These are phyloP conservation scores for Chrysoporthe puriensis DNA, from an alignment of 2,329 filamentous ascomycete species.

Conservation along the genomic window DNA sequence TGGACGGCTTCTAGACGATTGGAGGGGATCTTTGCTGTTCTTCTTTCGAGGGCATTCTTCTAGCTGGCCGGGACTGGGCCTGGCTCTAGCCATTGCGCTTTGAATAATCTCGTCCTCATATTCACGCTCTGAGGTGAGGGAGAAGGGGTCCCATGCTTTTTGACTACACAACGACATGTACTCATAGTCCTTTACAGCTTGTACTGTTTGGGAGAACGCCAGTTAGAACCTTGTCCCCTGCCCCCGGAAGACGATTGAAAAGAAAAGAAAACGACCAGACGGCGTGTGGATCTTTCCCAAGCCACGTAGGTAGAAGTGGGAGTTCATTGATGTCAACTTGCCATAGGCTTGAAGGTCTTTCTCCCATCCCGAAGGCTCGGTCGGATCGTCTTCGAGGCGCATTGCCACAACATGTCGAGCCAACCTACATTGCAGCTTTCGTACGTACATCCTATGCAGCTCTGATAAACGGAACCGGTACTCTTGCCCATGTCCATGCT, in stretches of 20 bases:
- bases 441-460: constrained; percentile 13
- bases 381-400: neutral
- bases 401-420: constrained; percentile 8
- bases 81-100: neutral
- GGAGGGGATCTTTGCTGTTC: neutral
- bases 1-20: neutral
- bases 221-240: neutral
- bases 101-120: neutral
- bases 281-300: neutral
- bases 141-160: neutral
- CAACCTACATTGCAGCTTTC: constrained; percentile 10
- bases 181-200: constrained; percentile 15
- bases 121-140: neutral
- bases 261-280: too few relatives aligned
- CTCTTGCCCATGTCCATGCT: neutral
- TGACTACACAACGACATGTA: constrained; percentile 8
- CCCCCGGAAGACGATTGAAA: too few relatives aligned
- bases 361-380: constrained; percentile 6
- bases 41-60: neutral
- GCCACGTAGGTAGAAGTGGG: too few relatives aligned
- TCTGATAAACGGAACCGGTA: constrained; percentile 12
- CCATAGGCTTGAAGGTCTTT: neutral
- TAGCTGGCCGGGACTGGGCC: neutral
- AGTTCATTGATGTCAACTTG: neutral
- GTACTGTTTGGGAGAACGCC: neutral